phyloP scores from a whole-genome alignment of 2,329 filamentous ascomycete species.

The Pseudogymnoascus sp. region DNA sequence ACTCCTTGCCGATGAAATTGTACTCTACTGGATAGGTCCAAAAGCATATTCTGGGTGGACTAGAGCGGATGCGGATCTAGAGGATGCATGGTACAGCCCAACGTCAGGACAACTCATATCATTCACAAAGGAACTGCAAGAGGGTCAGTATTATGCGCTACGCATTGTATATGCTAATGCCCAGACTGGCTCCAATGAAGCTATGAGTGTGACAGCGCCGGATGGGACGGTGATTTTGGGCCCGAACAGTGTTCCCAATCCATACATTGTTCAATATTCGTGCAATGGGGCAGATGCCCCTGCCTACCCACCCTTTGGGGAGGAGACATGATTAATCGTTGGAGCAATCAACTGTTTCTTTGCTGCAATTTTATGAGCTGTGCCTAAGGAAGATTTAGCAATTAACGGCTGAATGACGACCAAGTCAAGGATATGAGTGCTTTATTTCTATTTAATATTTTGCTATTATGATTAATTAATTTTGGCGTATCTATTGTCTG shows the following conservation, averaged over 20 bases:
- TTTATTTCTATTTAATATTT: too few relatives aligned
- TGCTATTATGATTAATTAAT: too few relatives aligned
- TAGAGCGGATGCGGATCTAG: slow-evolving; percentile 13
- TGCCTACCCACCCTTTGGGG: slow-evolving; percentile 1
- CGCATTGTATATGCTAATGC: slow-evolving; percentile 4
- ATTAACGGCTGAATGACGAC: too few relatives aligned
- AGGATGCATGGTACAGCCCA: background rate
- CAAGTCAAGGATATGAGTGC: too few relatives aligned
- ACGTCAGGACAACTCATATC: background rate
- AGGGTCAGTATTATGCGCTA: slow-evolving; percentile 4
- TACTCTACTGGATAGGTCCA: slow-evolving; percentile 20
- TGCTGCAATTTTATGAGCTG: too few relatives aligned
- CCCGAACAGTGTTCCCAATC: background rate
- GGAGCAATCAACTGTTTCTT: too few relatives aligned
- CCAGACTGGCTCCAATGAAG: background rate
- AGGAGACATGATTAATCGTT: background rate
- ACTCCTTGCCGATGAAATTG: slow-evolving; percentile 19
- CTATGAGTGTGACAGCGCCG: background rate
- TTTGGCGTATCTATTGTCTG: too few relatives aligned
- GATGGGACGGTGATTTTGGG: slow-evolving; percentile 9
- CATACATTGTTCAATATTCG: slow-evolving; percentile 10
- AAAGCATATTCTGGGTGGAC: slow-evolving; percentile 19
- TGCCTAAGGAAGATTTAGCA: too few relatives aligned
- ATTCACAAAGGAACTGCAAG: background rate
- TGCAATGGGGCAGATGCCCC: slow-evolving; percentile 1